Conservation (phyloP, 176 grass and related monocot species). For the Avena sativa region DNA sequence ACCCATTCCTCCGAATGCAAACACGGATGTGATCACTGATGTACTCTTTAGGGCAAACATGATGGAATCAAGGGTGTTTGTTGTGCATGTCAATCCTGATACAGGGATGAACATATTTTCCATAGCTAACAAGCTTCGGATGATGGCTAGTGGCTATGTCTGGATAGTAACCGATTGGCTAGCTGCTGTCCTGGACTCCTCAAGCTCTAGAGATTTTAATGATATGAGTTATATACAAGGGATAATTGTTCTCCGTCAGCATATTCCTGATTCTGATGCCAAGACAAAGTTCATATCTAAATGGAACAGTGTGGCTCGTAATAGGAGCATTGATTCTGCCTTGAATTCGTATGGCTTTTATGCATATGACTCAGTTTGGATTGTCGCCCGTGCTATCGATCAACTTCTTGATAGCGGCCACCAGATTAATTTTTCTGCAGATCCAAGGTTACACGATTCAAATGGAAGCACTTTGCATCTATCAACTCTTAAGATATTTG, state of each 20-base stretch:
- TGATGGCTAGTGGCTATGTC: conserved; percentile 72
- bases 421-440: conserved; percentile 63
- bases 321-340: conserved; percentile 44
- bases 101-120: conserved; percentile 72
- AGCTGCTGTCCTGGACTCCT: conserved; percentile 85
- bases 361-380: conserved; percentile 89
- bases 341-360: conserved; percentile 79
- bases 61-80: conserved; percentile 86
- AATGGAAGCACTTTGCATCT: conserved; percentile 65
- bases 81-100: conserved; percentile 88
- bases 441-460: conserved; percentile 61
- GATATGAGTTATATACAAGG: conserved; percentile 65
- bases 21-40: conserved; percentile 55
- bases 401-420: conserved; percentile 54
- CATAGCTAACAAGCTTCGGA: conserved; percentile 58
- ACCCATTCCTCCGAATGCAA: conserved; percentile 59
- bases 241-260: conserved; percentile 68
- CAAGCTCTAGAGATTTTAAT: conserved; percentile 31
- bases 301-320: conserved; percentile 57
- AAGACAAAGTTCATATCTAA: conserved; percentile 71
- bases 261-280: conserved; percentile 64
- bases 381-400: conserved; percentile 71
- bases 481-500: conserved; percentile 65
- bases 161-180: conserved; percentile 94
- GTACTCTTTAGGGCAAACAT: conserved; percentile 65